Conservation (phyloP, 495 filamentous ascomycete species). For the Penicillium psychrofluorescens region DNA sequence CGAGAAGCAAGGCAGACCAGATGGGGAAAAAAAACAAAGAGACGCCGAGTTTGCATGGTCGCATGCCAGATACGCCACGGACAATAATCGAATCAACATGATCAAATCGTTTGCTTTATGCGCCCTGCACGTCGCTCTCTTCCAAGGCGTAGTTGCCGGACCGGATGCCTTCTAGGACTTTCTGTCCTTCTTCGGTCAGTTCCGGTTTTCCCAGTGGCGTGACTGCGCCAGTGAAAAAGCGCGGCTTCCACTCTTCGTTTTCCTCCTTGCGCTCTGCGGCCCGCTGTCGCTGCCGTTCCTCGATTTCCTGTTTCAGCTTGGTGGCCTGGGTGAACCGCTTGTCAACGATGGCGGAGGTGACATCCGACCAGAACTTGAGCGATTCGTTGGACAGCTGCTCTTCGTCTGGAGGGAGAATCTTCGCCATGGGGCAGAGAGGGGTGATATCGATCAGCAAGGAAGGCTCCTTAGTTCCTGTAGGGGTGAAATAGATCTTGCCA, state of each 20-base stretch:
- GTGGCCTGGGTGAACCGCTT: conserved; percentile 84
- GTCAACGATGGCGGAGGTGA: conserved; percentile 77
- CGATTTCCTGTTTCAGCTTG: conserved; percentile 78
- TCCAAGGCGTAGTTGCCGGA: conserved; percentile 49
- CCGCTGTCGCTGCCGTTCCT: conserved; percentile 80
- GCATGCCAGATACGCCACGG: conserved; percentile 26
- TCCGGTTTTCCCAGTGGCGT: conserved; percentile 71
- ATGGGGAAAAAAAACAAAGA: neutral
- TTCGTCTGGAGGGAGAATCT: conserved; percentile 67
- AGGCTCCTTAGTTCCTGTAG: conserved; percentile 50
- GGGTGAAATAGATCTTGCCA: conserved; percentile 59
- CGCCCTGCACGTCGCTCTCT: conserved; percentile 37
- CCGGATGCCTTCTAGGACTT: conserved; percentile 63
- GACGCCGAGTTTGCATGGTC: conserved; percentile 14
- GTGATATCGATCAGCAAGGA: conserved; percentile 78
- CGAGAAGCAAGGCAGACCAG: neutral
- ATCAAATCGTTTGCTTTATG: conserved; percentile 19
- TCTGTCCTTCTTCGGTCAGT: conserved; percentile 68
- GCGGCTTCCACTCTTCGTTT: conserved; percentile 68
- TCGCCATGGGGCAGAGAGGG: conserved; percentile 68
- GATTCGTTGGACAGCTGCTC: conserved; percentile 85
- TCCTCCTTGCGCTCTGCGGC: conserved; percentile 67
- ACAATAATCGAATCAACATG: neutral
- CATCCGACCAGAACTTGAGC: conserved; percentile 75
- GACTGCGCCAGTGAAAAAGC: conserved; percentile 75